Percentiles rank a stretch among this genome's conserved stretches.
These are phyloP conservation scores for Eucalyptus curtisii DNA, from an alignment of 345 rosid genomes.

Conservation along the genomic window DNA sequence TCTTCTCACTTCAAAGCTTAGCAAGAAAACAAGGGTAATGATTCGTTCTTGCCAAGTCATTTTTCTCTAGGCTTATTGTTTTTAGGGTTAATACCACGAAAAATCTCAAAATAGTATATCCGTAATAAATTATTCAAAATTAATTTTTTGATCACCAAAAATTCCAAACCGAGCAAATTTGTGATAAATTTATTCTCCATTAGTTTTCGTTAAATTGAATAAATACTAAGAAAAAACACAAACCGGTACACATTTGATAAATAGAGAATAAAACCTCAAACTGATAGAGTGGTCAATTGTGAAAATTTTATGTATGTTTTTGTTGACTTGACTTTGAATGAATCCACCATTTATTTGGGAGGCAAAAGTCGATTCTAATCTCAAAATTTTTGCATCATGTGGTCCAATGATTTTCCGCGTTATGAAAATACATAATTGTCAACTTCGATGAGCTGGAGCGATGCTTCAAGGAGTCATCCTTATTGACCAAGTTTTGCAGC, in stretches of 20 bases:
- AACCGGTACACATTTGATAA: fast-evolving
- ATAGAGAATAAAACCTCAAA: too few species aligned
- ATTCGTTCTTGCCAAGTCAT: background rate
- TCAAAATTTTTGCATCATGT: fast-evolving
- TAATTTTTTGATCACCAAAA: too few species aligned
- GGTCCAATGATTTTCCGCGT: fast-evolving
- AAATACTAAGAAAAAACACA: fast-evolving
- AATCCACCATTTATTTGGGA: background rate
- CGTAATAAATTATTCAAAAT: too few species aligned
- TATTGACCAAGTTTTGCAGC: background rate
- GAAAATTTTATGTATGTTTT: background rate
- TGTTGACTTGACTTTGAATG: background rate
- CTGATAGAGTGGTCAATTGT: fast-evolving
- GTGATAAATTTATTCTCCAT: too few species aligned
- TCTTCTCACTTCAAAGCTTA: too few species aligned
- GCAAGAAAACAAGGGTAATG: background rate
- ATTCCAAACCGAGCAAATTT: fast-evolving
- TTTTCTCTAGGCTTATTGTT: fast-evolving
- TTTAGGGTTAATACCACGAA: too few species aligned
- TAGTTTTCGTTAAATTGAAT: too few species aligned
- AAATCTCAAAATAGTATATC: fast-evolving
- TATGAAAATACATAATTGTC: background rate
- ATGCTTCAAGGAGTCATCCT: background rate
- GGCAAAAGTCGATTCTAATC: background rate
- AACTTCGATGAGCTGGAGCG: fast-evolving